A percentile compares a stretch with the other conserved stretches of the same genome.
phyloP scores from a whole-genome alignment of 192 early-diverging fungal species.

The Phycomyces nitens region DNA sequence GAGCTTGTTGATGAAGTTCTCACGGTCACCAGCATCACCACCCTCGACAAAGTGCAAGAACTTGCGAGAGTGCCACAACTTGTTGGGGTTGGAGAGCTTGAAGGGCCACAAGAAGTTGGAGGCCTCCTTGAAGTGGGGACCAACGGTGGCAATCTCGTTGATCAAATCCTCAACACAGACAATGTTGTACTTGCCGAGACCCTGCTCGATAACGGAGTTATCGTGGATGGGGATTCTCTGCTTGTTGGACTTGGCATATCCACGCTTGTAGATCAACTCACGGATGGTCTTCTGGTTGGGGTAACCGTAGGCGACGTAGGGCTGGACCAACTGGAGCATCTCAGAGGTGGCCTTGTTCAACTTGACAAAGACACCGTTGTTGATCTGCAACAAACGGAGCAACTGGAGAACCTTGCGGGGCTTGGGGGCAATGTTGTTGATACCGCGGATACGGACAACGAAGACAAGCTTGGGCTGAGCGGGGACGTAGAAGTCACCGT shows the following conservation, averaged over 20 bases:
- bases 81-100: constrained; percentile 97
- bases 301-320: constrained; percentile 92
- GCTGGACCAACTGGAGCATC: constrained; percentile 96
- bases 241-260: constrained; percentile 93
- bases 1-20: constrained; percentile 94
- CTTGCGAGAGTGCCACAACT: constrained; percentile 93
- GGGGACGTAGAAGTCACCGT: constrained; percentile 92
- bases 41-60: constrained; percentile 94
- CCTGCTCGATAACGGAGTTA: constrained; percentile 92
- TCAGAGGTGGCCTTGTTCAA: constrained; percentile 97
- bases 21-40: constrained; percentile 97
- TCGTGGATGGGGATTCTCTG: constrained; percentile 95
- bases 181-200: constrained; percentile 92
- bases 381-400: constrained; percentile 98
- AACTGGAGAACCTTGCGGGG: constrained; percentile 99
- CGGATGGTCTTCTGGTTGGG: constrained; percentile 98
- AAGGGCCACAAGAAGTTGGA: constrained; percentile 99
- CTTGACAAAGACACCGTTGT: constrained; percentile 96
- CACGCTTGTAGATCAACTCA: constrained; percentile 99
- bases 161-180: constrained; percentile 97
- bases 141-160: constrained; percentile 98
- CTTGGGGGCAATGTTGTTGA: constrained; percentile 99
- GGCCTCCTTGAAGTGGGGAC: constrained; percentile 90
- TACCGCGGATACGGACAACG: constrained; percentile 99
- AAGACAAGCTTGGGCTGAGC: constrained; percentile 96